Conservation (phyloP, 768 basidiomycete species). For the Auriscalpium vulgare region DNA sequence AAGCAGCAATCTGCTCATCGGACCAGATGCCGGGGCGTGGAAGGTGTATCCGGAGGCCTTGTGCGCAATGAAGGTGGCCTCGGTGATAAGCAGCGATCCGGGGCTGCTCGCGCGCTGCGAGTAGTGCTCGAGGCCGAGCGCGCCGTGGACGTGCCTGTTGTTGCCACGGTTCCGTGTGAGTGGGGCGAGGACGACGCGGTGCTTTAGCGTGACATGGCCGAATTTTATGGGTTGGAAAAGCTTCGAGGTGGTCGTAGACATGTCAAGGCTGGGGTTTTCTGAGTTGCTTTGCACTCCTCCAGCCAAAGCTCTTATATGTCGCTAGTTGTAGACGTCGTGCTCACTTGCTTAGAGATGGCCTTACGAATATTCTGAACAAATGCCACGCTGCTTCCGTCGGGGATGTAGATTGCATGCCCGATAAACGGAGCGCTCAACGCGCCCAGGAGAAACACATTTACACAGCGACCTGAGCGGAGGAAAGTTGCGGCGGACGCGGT, state of each 20-base stretch:
- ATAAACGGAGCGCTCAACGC: no score
- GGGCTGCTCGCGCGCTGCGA: conserved; percentile 7
- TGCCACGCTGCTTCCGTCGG: no score
- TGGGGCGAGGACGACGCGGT: conserved; percentile 17
- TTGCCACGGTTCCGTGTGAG: conserved; percentile 15
- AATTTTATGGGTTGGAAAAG: conserved; percentile 17
- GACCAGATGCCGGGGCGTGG: conserved; percentile 23
- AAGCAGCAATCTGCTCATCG: neutral
- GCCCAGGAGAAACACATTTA: no score
- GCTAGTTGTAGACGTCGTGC: no score
- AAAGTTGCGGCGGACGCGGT: no score
- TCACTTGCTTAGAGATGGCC: no score
- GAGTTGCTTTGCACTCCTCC: no score
- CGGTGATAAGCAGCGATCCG: conserved; percentile 20
- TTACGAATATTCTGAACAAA: no score
- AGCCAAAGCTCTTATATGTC: no score
- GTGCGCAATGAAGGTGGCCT: conserved; percentile 25
- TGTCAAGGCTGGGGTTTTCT: no score
- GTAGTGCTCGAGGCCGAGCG: conserved; percentile 7
- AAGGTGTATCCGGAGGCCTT: conserved; percentile 18
- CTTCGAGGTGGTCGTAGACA: neutral
- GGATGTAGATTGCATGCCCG: no score
- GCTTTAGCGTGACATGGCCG: conserved; percentile 10
- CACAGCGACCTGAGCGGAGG: no score
- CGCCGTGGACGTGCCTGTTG: conserved; percentile 5